These are phyloP conservation scores for Plicaturopsis crispa DNA, from an alignment of 768 basidiomycete species.

Conservation along the genomic window DNA sequence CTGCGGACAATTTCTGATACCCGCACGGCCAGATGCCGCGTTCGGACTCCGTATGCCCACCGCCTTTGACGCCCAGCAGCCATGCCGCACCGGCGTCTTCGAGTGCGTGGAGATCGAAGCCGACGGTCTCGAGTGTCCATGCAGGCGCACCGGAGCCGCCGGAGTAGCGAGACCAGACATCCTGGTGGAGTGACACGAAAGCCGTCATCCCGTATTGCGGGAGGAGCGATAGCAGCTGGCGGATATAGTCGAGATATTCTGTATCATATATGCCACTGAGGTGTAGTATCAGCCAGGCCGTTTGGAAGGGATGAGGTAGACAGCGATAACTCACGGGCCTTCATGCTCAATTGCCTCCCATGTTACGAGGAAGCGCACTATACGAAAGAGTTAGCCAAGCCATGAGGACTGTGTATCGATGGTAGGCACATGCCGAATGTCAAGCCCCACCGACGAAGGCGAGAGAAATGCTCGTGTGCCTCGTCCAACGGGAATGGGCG, in stretches of 20 bases:
- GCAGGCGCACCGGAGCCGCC: slow-evolving; percentile 96
- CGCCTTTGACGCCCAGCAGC: slow-evolving; percentile 70
- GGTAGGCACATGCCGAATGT: slow-evolving; percentile 60
- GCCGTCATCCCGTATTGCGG: slow-evolving; percentile 68
- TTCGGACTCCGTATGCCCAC: slow-evolving; percentile 70
- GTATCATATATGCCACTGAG: slow-evolving; percentile 75
- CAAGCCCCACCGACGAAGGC: slow-evolving; percentile 81
- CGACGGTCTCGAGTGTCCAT: slow-evolving; percentile 85
- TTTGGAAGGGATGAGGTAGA: background rate
- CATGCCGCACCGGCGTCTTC: slow-evolving; percentile 86
- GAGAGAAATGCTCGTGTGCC: slow-evolving; percentile 75
- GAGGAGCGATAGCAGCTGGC: slow-evolving; percentile 55
- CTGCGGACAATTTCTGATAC: slow-evolving; percentile 87
- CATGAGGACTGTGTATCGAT: background rate
- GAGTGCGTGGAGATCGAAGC: slow-evolving; percentile 75
- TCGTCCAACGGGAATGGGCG: slow-evolving; percentile 88
- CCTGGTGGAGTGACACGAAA: slow-evolving; percentile 83
- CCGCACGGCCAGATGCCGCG: slow-evolving; percentile 90
- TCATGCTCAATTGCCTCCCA: slow-evolving; percentile 97
- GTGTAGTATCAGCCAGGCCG: slow-evolving; percentile 2
- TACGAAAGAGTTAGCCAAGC: slow-evolving; percentile 1
- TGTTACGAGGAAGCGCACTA: slow-evolving; percentile 88
- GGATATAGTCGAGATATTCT: slow-evolving; percentile 78
- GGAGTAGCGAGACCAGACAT: slow-evolving; percentile 92
- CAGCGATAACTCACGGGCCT: slow-evolving; percentile 73